Conservation (phyloP, 306 rosid species). For the Dryas drummondii region DNA sequence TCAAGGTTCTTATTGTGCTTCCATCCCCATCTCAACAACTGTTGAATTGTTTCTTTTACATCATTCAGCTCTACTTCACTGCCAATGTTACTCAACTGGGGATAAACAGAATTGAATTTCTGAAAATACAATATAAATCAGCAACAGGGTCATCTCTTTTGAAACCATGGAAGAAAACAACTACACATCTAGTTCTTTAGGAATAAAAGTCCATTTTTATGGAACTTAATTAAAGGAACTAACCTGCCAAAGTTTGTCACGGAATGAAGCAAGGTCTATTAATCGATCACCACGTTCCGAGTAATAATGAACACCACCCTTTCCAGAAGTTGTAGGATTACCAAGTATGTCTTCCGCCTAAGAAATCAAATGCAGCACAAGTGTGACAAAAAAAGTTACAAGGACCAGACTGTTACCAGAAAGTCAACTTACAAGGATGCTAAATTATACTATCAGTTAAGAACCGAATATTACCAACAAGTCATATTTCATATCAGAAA, state of each 20-base stretch:
- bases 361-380: conserved; percentile 23
- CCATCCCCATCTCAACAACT: conserved; percentile 98
- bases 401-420: conserved; percentile 14
- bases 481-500: conserved; percentile 60
- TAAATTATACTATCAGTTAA: neutral
- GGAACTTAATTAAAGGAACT: conserved; percentile 28
- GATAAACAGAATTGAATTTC: conserved; percentile 69
- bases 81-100: conserved; percentile 60
- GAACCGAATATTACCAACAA: conserved; percentile 59
- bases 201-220: neutral
- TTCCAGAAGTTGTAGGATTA: conserved; percentile 74
- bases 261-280: conserved; percentile 78
- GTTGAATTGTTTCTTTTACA: conserved; percentile 74
- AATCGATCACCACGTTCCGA: conserved; percentile 96
- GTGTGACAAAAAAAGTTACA: conserved; percentile 14
- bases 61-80: conserved; percentile 73
- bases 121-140: conserved; percentile 30
- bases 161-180: conserved; percentile 15
- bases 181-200: conserved; percentile 1
- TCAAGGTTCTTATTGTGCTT: conserved; percentile 93
- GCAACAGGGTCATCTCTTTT: conserved; percentile 21
- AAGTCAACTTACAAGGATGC: neutral
- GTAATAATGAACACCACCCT: conserved; percentile 83
- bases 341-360: conserved; percentile 78
- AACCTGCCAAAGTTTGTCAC: conserved; percentile 96